phyloP scores from a whole-genome alignment of 495 filamentous ascomycete genomes.

The Podospora comata region DNA sequence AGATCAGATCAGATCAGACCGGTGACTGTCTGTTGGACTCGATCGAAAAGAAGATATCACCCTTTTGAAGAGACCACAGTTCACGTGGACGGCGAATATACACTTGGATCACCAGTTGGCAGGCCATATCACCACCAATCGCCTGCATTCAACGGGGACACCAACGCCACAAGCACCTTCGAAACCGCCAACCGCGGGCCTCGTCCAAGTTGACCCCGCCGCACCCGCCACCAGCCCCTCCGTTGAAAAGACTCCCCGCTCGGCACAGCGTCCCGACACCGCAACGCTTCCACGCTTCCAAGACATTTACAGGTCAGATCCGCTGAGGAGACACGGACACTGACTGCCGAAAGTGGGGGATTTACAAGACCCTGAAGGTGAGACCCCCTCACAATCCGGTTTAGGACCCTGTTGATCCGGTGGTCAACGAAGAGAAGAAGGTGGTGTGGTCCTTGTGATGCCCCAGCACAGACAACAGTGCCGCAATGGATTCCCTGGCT shows the following conservation, averaged over 20 bases:
- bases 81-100: slow-evolving; percentile 31
- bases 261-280: slow-evolving; percentile 16
- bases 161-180: slow-evolving; percentile 14
- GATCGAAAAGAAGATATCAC: slow-evolving; percentile 3
- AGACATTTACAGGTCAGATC: neutral
- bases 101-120: slow-evolving; percentile 28
- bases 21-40: neutral
- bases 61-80: neutral
- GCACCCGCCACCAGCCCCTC: slow-evolving; percentile 20
- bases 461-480: neutral
- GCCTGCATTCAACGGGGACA: slow-evolving; percentile 8
- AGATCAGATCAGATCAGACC: neutral
- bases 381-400: slow-evolving; percentile 6
- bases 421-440: neutral
- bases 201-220: slow-evolving; percentile 15
- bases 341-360: neutral
- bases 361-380: slow-evolving; percentile 11
- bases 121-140: slow-evolving; percentile 18
- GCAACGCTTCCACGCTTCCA: slow-evolving; percentile 1
- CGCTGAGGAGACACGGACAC: neutral
- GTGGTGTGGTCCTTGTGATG: neutral
- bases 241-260: slow-evolving; percentile 14
- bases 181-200: slow-evolving; percentile 13
- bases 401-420: neutral
- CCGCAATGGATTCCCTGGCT: neutral